Evolutionary conservation across 352 stramenopile species (phyloP).

Genomic region (Discostella stelligera): DNA sequence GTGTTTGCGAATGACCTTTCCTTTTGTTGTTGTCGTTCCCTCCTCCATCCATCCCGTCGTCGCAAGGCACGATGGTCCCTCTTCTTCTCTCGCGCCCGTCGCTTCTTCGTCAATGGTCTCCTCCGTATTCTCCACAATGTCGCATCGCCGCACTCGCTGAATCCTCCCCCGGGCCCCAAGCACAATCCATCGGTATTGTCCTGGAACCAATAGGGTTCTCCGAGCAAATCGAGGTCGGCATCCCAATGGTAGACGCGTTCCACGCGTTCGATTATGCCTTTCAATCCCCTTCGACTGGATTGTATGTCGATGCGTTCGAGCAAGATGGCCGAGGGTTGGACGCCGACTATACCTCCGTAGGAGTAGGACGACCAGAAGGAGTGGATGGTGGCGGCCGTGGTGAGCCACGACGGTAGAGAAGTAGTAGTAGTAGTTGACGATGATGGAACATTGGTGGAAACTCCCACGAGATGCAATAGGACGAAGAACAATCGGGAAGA

Average conservation of each 20-base stretch:
- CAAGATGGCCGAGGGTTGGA: slow-evolving; percentile 52
- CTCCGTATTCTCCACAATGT: slow-evolving; percentile 64
- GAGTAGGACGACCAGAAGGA: not conserved
- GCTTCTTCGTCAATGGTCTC: slow-evolving; percentile 15
- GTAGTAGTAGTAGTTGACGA: not conserved
- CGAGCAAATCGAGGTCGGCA: slow-evolving; percentile 27
- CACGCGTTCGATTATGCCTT: slow-evolving; percentile 15
- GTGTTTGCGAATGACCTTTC: not conserved
- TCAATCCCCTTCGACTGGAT: slow-evolving; percentile 12
- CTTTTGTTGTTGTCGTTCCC: not conserved
- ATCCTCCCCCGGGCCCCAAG: slow-evolving; percentile 54
- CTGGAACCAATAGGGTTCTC: slow-evolving; percentile 67
- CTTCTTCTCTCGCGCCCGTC: not conserved
- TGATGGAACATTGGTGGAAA: slow-evolving; percentile 54
- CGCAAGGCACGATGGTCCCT: slow-evolving; percentile 10
- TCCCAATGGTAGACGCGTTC: slow-evolving; percentile 19
- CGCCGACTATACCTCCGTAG: slow-evolving; percentile 49
- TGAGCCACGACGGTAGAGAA: not conserved
- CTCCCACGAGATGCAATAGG: slow-evolving; percentile 63
- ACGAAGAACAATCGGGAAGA: slow-evolving; percentile 72
- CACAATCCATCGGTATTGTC: slow-evolving; percentile 58
- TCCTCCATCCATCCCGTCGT: slow-evolving; percentile 17
- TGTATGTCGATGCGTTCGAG: slow-evolving; percentile 49
- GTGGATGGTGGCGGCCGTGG: not conserved
- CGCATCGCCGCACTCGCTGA: slow-evolving; percentile 72